These are phyloP conservation scores for Hypoxylon sp. DNA, from an alignment of 2,329 filamentous ascomycete species.

Conservation along the genomic window DNA sequence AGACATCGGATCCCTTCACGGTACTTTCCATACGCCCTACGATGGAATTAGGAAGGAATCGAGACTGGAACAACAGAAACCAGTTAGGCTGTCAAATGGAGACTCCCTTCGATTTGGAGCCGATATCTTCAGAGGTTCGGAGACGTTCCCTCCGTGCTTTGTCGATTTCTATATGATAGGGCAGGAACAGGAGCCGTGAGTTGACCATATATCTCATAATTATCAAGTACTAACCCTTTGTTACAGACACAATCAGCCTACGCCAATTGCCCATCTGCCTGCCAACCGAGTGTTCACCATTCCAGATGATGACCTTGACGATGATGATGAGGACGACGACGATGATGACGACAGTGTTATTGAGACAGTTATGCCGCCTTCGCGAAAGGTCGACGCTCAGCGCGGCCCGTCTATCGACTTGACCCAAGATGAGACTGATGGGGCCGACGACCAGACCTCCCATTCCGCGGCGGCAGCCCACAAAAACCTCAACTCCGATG, in stretches of 20 bases:
- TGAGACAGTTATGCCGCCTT: constrained; percentile 21
- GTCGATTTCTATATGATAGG: constrained; percentile 55
- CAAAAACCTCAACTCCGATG: constrained; percentile 36
- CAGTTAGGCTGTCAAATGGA: constrained; percentile 52
- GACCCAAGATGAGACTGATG: constrained; percentile 38
- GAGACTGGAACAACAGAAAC: constrained; percentile 43
- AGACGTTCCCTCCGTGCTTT: constrained; percentile 58
- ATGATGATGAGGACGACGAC: constrained; percentile 51
- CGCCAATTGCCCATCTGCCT: constrained; percentile 22
- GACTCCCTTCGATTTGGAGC: constrained; percentile 59
- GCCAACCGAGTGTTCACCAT: constrained; percentile 58
- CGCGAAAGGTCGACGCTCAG: not conserved
- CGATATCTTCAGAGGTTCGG: constrained; percentile 56
- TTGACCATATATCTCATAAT: not conserved
- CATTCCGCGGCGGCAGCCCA: constrained; percentile 11
- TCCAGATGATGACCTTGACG: constrained; percentile 58
- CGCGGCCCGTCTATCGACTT: constrained; percentile 44
- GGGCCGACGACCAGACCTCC: constrained; percentile 5
- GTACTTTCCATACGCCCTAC: constrained; percentile 62
- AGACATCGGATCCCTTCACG: constrained; percentile 67
- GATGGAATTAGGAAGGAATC: constrained; percentile 43
- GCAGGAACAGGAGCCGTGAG: constrained; percentile 48
- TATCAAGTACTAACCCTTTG: constrained; percentile 26
- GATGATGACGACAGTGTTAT: constrained; percentile 41
- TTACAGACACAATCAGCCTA: constrained; percentile 16